Evolutionary conservation across 108 stramenopile genomes (phyloP).

Genomic region (Hondaea fermentalgiana): DNA sequence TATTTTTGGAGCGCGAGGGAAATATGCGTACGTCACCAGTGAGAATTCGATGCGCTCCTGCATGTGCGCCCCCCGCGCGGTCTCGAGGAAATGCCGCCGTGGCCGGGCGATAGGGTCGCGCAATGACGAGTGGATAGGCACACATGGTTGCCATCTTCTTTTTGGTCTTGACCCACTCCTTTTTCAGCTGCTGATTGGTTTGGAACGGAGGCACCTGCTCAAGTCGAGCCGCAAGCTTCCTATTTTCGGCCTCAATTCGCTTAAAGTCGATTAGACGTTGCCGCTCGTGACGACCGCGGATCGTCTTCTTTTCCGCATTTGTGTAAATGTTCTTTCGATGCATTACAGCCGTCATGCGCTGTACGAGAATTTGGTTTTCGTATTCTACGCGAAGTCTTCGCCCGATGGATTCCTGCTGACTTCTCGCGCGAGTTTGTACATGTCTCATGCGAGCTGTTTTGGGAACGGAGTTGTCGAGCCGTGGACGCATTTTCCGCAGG

Average conservation of each 20-base stretch:
- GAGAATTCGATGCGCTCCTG: background rate
- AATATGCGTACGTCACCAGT: background rate
- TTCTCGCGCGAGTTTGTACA: background rate
- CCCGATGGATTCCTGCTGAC: background rate
- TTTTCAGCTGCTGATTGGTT: background rate
- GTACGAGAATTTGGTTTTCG: background rate
- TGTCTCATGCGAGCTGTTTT: background rate
- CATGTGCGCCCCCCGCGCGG: background rate
- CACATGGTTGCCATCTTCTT: conserved; percentile 11
- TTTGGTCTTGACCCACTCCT: conserved; percentile 10
- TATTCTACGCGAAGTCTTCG: background rate
- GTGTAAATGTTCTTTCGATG: background rate
- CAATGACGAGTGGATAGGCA: background rate
- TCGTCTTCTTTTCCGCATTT: background rate
- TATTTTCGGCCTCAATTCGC: background rate
- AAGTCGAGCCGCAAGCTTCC: background rate
- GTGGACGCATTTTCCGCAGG: background rate
- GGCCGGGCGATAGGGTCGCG: background rate
- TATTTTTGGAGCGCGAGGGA: background rate
- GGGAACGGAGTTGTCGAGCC: background rate
- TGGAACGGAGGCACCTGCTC: background rate
- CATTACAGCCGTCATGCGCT: background rate
- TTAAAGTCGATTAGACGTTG: background rate
- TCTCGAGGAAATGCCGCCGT: background rate
- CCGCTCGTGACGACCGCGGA: background rate